Percentiles rank a stretch among this genome's conserved stretches.
These are phyloP conservation scores for Phanerochaete sordida DNA, from an alignment of 768 basidiomycete genomes.

Conservation along the genomic window DNA sequence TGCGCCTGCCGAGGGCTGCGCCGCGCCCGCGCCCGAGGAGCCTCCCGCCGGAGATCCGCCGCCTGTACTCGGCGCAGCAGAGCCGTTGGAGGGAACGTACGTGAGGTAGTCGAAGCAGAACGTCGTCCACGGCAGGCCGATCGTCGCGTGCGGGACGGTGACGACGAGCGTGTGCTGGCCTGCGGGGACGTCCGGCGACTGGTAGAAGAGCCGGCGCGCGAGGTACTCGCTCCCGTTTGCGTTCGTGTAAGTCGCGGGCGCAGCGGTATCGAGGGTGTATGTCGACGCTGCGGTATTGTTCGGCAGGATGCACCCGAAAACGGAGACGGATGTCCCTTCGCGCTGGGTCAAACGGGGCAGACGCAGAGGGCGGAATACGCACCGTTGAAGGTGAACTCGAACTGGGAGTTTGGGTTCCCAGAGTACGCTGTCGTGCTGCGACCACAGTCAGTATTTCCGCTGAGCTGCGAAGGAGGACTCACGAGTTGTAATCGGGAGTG, in stretches of 20 bases:
- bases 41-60: not conserved
- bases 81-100: not conserved
- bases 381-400: conserved; percentile 3
- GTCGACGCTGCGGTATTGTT: not conserved
- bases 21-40: not conserved
- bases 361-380: not conserved
- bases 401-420: not conserved
- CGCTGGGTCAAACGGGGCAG: not conserved
- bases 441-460: not conserved
- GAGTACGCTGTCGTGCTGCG: not conserved
- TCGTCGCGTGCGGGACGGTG: not conserved
- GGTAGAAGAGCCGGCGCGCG: not conserved
- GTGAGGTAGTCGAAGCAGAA: not conserved
- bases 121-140: not conserved
- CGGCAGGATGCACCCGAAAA: not conserved
- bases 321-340: not conserved
- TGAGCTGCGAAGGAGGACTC: not conserved
- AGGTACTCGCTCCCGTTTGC: not conserved
- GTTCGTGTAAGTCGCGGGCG: not conserved
- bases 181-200: not conserved
- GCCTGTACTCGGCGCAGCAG: not conserved
- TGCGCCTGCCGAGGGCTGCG: not conserved
- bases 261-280: not conserved
- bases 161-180: not conserved
- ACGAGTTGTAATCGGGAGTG: not conserved